Evolutionary conservation across 2,329 filamentous ascomycete species (phyloP).

Genomic region (Aspergillus awamori): DNA sequence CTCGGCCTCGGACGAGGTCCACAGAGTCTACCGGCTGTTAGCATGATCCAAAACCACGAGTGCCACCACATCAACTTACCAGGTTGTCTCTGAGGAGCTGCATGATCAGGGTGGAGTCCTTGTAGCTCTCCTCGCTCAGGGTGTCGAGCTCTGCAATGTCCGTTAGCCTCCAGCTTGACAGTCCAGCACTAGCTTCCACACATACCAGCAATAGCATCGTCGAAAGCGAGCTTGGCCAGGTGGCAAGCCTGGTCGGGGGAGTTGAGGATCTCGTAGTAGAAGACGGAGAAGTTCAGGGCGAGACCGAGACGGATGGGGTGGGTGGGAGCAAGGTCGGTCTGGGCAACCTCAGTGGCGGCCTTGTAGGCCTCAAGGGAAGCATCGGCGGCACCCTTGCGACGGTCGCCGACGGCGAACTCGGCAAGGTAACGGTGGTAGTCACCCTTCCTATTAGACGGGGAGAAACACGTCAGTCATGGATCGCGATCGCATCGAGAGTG

Average conservation of each 20-base stretch:
- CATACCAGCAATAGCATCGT: slow-evolving; percentile 88
- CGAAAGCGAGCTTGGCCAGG: slow-evolving; percentile 92
- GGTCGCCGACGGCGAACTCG: slow-evolving; percentile 92
- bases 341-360: slow-evolving; percentile 84
- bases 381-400: slow-evolving; percentile 92
- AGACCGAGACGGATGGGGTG: slow-evolving; percentile 92
- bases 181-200: slow-evolving; percentile 22
- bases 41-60: slow-evolving; percentile 12
- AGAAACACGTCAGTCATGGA: slow-evolving; percentile 25
- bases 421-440: slow-evolving; percentile 99
- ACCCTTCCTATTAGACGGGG: slow-evolving; percentile 73
- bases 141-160: slow-evolving; percentile 78
- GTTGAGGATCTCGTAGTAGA: slow-evolving; percentile 99
- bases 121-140: slow-evolving; percentile 97
- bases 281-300: slow-evolving; percentile 95
- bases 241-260: slow-evolving; percentile 97
- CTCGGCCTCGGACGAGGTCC: slow-evolving; percentile 98
- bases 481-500: slow-evolving; percentile 3
- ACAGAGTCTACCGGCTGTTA: slow-evolving; percentile 74
- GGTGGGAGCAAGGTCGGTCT: slow-evolving; percentile 85
- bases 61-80: slow-evolving; percentile 55
- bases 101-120: slow-evolving; percentile 98
- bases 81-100: slow-evolving; percentile 97
- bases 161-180: slow-evolving; percentile 27
- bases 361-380: slow-evolving; percentile 98